Base-by-base conservation (phyloP, 768 basidiomycete genomes). In the Tylopilus subfusipes region DNA sequence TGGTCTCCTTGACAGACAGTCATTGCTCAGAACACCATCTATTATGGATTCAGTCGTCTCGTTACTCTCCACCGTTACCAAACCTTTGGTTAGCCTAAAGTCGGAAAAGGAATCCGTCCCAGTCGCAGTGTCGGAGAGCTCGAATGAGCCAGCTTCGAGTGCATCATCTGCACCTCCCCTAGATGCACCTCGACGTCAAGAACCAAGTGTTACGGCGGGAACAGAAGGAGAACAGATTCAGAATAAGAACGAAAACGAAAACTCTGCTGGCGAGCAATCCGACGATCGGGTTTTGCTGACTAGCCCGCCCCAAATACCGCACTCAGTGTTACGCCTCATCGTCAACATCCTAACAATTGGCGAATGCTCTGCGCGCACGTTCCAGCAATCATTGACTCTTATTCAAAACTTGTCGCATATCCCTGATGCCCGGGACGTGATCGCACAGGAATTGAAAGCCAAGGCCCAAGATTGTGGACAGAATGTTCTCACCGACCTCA, bases 301-400 rank as follows among this genome's bases (percentile, higher is more conserved):
- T 12, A 82, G 79, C 49, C 85, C 90, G 18, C 97, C 97, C 13
- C 85, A 87, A 59, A 86, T 98, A 54, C 93, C 95, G 8, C 83
- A 89, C 48, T 69, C 83, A 4, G 85, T 90, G n/a, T 78, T 98
- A 24, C 86, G 90, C 34, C 82, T 94, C 34, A 93, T 98, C 56
- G 93, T 97, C 68, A 98, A 98, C 70, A 93, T 98, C 62, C 77
- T 99, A 58, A 98, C 97, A n/a, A 80, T 88, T 19, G 97, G 97
- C 42, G 97, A 99, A 75, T 98, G 96, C 66, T 93, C 94, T 22
- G 90, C 88, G 40, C 81, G 89, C 30, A 97, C 95, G n/a, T 99
- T 99, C 82, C 88, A 93, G 61, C 86, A 94, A 67, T 94, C 92
- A 38, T 78, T 98, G 40, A 79, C 86, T 18, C 81, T 98, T 31